Percentiles rank a stretch among this genome's conserved stretches.
phyloP scores from a whole-genome alignment of 805 yeast species.

The Lachancea cidri region DNA sequence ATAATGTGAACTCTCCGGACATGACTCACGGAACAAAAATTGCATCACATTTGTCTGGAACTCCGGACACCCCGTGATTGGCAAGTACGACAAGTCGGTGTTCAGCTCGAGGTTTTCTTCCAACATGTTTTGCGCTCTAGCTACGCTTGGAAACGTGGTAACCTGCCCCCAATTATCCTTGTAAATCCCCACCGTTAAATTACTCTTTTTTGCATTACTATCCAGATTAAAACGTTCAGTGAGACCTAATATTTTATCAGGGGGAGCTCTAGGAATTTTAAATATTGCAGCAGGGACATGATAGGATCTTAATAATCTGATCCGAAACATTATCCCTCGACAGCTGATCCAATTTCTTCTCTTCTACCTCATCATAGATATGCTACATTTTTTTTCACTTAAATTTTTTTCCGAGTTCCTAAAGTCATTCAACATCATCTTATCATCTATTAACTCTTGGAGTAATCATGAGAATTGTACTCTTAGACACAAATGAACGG shows the following conservation, averaged over 20 bases:
- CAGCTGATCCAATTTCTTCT: neutral
- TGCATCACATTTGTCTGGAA: constrained; percentile 64
- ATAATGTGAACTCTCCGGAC: constrained; percentile 47
- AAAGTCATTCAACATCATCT: neutral
- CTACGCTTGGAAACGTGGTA: constrained; percentile 29
- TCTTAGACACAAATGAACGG: constrained; percentile 7
- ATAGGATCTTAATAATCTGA: neutral
- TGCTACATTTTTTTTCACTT: neutral
- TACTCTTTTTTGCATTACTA: constrained; percentile 49
- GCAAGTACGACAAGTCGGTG: constrained; percentile 47
- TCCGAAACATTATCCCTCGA: neutral
- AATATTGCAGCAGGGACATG: constrained; percentile 6
- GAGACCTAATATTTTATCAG: constrained; percentile 82
- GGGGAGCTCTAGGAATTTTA: constrained; percentile 55
- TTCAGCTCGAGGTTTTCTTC: constrained; percentile 53
- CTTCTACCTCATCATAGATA: neutral
- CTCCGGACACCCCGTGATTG: constrained; percentile 71
- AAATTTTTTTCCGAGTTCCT: neutral
- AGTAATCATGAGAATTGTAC: constrained; percentile 4
- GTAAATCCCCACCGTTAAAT: constrained; percentile 62
- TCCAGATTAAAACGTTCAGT: constrained; percentile 71
- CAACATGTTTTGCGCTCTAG: constrained; percentile 26
- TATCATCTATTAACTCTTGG: neutral
- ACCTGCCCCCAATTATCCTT: constrained; percentile 72
- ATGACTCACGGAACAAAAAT: constrained; percentile 66